A percentile compares a stretch with the other conserved stretches of the same genome.
Evolutionary conservation across 768 basidiomycete genomes (phyloP).

Genomic region (Mrakia hoshinonis): DNA sequence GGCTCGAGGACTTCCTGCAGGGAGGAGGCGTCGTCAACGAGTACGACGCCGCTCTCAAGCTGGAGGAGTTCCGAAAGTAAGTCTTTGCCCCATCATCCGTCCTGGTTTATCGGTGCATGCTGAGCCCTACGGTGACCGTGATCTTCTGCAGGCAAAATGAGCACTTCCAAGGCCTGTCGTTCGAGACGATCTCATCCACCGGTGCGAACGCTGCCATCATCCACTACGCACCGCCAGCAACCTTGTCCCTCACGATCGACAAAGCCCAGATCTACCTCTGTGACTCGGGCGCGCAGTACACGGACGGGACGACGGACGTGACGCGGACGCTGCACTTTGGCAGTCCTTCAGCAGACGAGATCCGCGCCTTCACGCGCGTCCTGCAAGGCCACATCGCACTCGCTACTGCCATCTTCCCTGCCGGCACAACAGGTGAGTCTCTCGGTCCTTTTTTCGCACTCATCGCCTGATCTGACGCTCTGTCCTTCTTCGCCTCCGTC

Average conservation of each 20-base stretch:
- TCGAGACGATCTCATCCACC: conserved; percentile 82
- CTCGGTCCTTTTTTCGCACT: neutral
- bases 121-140: no score
- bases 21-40: conserved; percentile 59
- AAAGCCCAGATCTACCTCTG: conserved; percentile 67
- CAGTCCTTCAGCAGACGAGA: conserved; percentile 64
- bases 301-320: conserved; percentile 91
- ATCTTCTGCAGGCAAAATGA: conserved; percentile 55
- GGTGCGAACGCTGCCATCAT: conserved; percentile 55
- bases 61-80: conserved; percentile 74
- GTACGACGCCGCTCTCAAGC: conserved; percentile 64
- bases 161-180: conserved; percentile 77
- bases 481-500: neutral
- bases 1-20: conserved; percentile 77
- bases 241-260: conserved; percentile 62
- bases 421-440: conserved; percentile 52
- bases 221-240: conserved; percentile 75
- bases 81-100: conserved; percentile 36
- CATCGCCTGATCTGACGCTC: neutral
- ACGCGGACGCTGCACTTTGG: conserved; percentile 86
- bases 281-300: conserved; percentile 77
- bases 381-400: conserved; percentile 97
- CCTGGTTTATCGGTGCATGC: no score
- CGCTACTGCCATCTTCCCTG: conserved; percentile 80
- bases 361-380: conserved; percentile 87